Evolutionary conservation across 1,284 basidiomycete species (phyloP), one percentile per base, ranked within the genome.

Genomic region (Tausonia pullulans): DNA sequence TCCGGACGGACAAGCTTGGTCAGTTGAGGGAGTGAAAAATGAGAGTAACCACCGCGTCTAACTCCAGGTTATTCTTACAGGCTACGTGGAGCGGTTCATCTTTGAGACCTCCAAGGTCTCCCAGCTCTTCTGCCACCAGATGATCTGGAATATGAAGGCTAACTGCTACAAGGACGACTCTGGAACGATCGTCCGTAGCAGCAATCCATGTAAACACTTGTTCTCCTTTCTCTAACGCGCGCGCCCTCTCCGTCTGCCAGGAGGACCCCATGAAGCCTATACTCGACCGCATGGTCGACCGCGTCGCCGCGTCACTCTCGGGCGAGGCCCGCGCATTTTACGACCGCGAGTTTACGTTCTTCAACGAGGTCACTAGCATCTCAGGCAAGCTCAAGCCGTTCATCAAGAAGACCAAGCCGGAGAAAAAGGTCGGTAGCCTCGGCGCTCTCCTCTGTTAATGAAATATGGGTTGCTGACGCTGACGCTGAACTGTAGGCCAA

Each of bases 81-180:
- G 92, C 58, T 98, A 98, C 76, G 92, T 98, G 43, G 85, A 88
- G 69, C 84, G 87, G 43, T 99, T 98, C 80, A 93, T 98, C 72
- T 94, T 94, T 70, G 93, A 98, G 78, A 97, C 95, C 0, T 89
- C 94, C 10, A 95, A 93, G 77, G 92, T 98, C 68, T 98, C 94
- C 4, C 95, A 97, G 75, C 78, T 94, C 9, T 99, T 99, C 80
- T 99, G 96, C 73, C 96, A 99, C 75, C 96, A 99, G 78, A 98
- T 98, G 68, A 92, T 99, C 69, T 99, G 96, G 96, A 99, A 98
- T 76, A 98, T 98, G 96, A 96, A 96, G 73, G 96, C 96, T 4
- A 99, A 99, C 74, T 91, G 87, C 68, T 97, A 87, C 76, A 91
- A 88, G 71, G 96, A 95, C 72, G 96, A 98, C 71, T 80, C 81